These are phyloP conservation scores for Daldinia decipiens DNA, from an alignment of 495 filamentous ascomycete genomes.

Conservation along the genomic window DNA sequence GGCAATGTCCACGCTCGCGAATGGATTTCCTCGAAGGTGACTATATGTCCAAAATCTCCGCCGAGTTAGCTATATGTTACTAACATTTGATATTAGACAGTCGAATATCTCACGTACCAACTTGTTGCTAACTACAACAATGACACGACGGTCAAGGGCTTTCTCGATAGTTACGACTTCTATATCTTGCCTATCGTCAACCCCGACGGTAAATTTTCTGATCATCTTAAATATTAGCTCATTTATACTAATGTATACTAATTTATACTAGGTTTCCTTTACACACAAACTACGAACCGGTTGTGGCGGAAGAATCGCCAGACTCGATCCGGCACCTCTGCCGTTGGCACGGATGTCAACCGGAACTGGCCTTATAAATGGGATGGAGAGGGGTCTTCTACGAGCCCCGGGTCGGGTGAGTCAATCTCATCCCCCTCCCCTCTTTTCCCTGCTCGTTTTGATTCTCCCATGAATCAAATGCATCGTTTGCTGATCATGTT, in stretches of 20 bases:
- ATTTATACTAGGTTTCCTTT: conserved; percentile 61
- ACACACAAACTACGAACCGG: conserved; percentile 67
- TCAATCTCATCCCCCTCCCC: not conserved
- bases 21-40: conserved; percentile 67
- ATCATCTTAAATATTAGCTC: not conserved
- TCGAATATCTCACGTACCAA: conserved; percentile 67
- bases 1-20: conserved; percentile 72
- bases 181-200: conserved; percentile 73
- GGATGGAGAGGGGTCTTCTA: conserved; percentile 46
- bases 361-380: conserved; percentile 67
- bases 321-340: conserved; percentile 53
- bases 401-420: conserved; percentile 47
- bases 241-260: conserved; percentile 35
- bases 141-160: conserved; percentile 56
- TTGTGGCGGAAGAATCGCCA: conserved; percentile 75
- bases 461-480: not conserved
- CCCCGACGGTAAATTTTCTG: conserved; percentile 61
- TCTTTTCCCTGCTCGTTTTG: not conserved
- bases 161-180: conserved; percentile 70
- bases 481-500: conserved; percentile 14
- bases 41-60: not conserved
- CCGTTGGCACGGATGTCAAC: conserved; percentile 70
- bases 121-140: conserved; percentile 61
- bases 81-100: conserved; percentile 44
- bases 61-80: not conserved